A percentile compares a stretch with the other conserved stretches of the same genome.
These are phyloP conservation scores for Neurospora sp. DNA, from an alignment of 495 filamentous ascomycete species.

Conservation along the genomic window DNA sequence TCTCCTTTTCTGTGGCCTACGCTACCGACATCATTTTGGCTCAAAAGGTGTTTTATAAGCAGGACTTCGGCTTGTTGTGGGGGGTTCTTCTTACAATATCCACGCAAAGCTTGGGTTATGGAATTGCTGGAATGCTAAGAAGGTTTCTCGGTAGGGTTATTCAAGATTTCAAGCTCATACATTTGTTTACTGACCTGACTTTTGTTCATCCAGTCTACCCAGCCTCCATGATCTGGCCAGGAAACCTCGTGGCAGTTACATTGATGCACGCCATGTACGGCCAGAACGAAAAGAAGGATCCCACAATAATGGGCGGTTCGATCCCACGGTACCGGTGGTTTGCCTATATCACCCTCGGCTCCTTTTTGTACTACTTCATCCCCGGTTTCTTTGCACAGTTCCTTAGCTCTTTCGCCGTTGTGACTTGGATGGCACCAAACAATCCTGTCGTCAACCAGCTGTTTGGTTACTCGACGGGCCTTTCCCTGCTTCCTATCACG, in stretches of 20 bases:
- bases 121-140: constrained; percentile 57
- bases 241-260: constrained; percentile 51
- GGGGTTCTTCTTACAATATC: constrained; percentile 59
- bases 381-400: constrained; percentile 50
- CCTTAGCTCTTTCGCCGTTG: constrained; percentile 49
- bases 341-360: constrained; percentile 35
- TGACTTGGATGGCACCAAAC: constrained; percentile 51
- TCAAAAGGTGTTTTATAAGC: constrained; percentile 53
- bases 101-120: constrained; percentile 65
- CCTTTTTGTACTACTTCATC: constrained; percentile 51
- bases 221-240: constrained; percentile 70
- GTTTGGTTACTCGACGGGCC: constrained; percentile 54
- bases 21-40: constrained; percentile 62
- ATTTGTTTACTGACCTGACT: neutral
- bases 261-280: constrained; percentile 68
- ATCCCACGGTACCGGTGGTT: constrained; percentile 55
- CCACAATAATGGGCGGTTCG: constrained; percentile 40
- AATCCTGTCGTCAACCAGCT: constrained; percentile 61
- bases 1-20: constrained; percentile 52
- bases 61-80: constrained; percentile 58
- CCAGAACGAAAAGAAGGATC: constrained; percentile 34
- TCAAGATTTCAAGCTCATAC: neutral
- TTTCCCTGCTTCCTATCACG: constrained; percentile 51
- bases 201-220: constrained; percentile 36
- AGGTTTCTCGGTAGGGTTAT: constrained; percentile 32